phyloP scores from a whole-genome alignment of 2,329 filamentous ascomycete species.

The Aotearoamyces nothofagi region DNA sequence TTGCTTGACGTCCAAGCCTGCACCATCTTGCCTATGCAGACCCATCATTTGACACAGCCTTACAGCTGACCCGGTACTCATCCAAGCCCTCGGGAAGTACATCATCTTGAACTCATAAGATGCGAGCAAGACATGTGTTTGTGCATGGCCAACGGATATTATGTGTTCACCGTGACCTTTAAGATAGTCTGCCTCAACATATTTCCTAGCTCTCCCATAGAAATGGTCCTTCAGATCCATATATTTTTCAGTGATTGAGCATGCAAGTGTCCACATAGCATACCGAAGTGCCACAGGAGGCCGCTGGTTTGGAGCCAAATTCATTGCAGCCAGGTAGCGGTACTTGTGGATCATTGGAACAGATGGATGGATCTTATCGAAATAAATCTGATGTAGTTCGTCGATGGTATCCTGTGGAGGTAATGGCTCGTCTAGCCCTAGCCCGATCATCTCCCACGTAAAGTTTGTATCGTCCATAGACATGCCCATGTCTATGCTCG shows the following conservation, averaged over 20 bases:
- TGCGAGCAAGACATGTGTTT: constrained; percentile 66
- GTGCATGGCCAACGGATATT: constrained; percentile 73
- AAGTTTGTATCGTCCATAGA: constrained; percentile 39
- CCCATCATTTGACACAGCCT: constrained; percentile 85
- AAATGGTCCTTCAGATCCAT: constrained; percentile 69
- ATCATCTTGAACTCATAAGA: constrained; percentile 94
- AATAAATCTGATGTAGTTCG: constrained; percentile 80
- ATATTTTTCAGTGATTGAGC: constrained; percentile 71
- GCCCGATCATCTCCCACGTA: constrained; percentile 68
- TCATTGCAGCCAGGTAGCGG: constrained; percentile 78
- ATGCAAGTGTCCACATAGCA: constrained; percentile 92
- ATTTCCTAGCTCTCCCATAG: constrained; percentile 79
- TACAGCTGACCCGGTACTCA: constrained; percentile 73
- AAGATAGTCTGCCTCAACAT: constrained; percentile 78
- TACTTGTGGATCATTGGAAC: constrained; percentile 80
- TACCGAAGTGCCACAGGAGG: constrained; percentile 83
- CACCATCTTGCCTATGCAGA: constrained; percentile 71
- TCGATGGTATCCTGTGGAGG: constrained; percentile 58
- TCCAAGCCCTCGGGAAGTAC: constrained; percentile 93
- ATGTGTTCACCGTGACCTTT: constrained; percentile 84
- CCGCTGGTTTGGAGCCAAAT: constrained; percentile 70
- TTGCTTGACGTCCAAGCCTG: constrained; percentile 80
- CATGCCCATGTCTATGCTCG: constrained; percentile 34
- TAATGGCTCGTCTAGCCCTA: constrained; percentile 55
- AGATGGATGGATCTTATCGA: constrained; percentile 78